Percentiles rank a stretch among this genome's conserved stretches.
Conservation (phyloP, 2,329 filamentous ascomycete species). For the Esteya vermicola region DNA sequence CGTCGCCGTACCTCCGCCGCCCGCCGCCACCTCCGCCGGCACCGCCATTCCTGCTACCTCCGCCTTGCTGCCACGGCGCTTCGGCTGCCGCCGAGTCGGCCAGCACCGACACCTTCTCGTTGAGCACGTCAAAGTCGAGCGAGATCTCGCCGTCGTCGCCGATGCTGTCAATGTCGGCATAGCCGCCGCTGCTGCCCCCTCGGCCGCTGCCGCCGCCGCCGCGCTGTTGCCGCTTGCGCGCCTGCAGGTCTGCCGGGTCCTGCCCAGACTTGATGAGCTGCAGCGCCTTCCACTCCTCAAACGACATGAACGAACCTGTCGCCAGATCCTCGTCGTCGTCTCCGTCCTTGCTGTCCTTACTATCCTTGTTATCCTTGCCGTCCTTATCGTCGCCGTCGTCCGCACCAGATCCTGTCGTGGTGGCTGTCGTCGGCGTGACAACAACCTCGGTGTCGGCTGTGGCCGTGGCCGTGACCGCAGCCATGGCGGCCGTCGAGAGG, state of each 20-base stretch:
- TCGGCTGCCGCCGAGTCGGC: slow-evolving; percentile 16
- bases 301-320: slow-evolving; percentile 68
- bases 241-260: slow-evolving; percentile 48
- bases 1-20: neutral
- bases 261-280: slow-evolving; percentile 80
- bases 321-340: slow-evolving; percentile 27
- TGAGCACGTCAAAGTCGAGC: slow-evolving; percentile 36
- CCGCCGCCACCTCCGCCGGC: slow-evolving; percentile 9
- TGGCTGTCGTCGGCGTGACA: too few relatives aligned
- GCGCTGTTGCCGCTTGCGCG: slow-evolving; percentile 23
- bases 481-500: neutral
- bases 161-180: slow-evolving; percentile 55
- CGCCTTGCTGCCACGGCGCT: slow-evolving; percentile 2
- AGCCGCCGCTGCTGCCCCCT: slow-evolving; percentile 13
- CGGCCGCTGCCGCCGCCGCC: slow-evolving; percentile 20
- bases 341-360: slow-evolving; percentile 5
- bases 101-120: slow-evolving; percentile 29
- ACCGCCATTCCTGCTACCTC: slow-evolving; percentile 12
- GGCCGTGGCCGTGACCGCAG: neutral
- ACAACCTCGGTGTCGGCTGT: too few relatives aligned
- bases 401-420: too few relatives aligned
- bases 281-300: slow-evolving; percentile 96
- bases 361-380: neutral
- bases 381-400: neutral
- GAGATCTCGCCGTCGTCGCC: slow-evolving; percentile 81